These are phyloP conservation scores for Cyamopsis tetragonoloba DNA, from an alignment of 306 rosid genomes.

Conservation along the genomic window DNA sequence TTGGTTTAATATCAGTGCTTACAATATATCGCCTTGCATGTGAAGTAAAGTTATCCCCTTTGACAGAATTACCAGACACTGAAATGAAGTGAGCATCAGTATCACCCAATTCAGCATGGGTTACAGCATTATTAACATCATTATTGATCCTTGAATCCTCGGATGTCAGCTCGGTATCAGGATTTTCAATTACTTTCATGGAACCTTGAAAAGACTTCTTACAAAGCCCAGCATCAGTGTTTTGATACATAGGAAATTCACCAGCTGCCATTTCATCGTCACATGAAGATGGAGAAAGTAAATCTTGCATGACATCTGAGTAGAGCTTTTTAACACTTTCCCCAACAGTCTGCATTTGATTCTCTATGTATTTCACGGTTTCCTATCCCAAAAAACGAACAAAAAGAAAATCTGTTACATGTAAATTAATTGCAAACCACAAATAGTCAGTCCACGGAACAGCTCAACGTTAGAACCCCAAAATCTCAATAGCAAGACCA, in stretches of 20 bases:
- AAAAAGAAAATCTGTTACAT: neutral
- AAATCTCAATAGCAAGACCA: too few relatives aligned
- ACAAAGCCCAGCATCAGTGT: conserved; percentile 27
- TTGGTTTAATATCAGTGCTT: conserved; percentile 12
- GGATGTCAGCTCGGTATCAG: conserved; percentile 17
- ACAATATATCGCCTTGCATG: conserved; percentile 25
- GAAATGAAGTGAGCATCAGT: conserved; percentile 15
- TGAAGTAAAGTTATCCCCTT: conserved; percentile 15
- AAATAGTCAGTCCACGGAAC: neutral
- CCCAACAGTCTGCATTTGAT: conserved; percentile 76
- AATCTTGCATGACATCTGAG: conserved; percentile 68
- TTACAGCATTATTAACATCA: conserved; percentile 21
- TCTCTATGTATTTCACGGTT: conserved; percentile 66
- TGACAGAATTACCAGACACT: conserved; percentile 30
- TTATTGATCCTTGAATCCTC: conserved; percentile 28
- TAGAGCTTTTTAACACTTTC: conserved; percentile 66
- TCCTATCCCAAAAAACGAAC: conserved; percentile 45
- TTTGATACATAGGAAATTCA: conserved; percentile 31
- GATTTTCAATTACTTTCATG: conserved; percentile 30
- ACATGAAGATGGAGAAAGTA: conserved; percentile 43
- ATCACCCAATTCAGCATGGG: conserved; percentile 14
- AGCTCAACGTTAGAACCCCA: too few relatives aligned
- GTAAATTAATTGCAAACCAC: neutral
- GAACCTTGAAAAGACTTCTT: conserved; percentile 30
- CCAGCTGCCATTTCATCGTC: conserved; percentile 33